A percentile compares a stretch with the other conserved stretches of the same genome.
Conservation (phyloP, 805 yeast genomes). For the Priceomyces fermenticarens region DNA sequence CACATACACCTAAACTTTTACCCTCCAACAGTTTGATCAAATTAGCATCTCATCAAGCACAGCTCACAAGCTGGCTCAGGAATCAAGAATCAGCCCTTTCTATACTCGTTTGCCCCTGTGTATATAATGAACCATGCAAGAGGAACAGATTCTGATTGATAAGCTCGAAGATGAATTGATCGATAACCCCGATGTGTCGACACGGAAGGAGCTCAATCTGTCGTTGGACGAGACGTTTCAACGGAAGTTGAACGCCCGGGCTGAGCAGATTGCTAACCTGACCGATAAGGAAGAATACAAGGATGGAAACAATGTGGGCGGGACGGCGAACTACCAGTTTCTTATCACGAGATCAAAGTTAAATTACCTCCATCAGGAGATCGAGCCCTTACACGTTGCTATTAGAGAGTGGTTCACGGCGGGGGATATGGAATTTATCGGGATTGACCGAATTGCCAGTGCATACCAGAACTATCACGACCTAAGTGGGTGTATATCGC, state of each 20-base stretch:
- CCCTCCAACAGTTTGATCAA: no score
- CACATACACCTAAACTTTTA: no score
- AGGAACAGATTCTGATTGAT: slow-evolving; percentile 36
- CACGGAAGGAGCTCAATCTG: slow-evolving; percentile 27
- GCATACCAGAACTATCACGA: no score
- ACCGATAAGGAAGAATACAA: slow-evolving; percentile 2
- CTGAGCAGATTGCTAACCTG: slow-evolving; percentile 31
- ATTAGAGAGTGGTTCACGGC: slow-evolving; percentile 38
- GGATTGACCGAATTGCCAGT: no score
- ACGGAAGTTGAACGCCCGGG: slow-evolving; percentile 38
- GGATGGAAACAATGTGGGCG: background rate
- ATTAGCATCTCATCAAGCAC: no score
- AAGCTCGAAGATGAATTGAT: slow-evolving; percentile 46
- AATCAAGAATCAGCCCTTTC: no score
- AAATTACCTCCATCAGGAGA: slow-evolving; percentile 27
- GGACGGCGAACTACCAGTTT: slow-evolving; percentile 18
- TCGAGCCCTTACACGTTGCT: slow-evolving; percentile 23
- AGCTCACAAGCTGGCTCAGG: no score
- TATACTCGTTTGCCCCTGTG: no score
- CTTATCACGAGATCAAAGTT: slow-evolving; percentile 30
- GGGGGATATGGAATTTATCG: slow-evolving; percentile 15
- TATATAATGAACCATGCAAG: slow-evolving; percentile 16
- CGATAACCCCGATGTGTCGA: slow-evolving; percentile 38
- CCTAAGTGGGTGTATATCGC: no score
- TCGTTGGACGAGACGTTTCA: slow-evolving; percentile 42